phyloP scores from a whole-genome alignment of 2,329 filamentous ascomycete species.

The Trichophyton schoenleinii region DNA sequence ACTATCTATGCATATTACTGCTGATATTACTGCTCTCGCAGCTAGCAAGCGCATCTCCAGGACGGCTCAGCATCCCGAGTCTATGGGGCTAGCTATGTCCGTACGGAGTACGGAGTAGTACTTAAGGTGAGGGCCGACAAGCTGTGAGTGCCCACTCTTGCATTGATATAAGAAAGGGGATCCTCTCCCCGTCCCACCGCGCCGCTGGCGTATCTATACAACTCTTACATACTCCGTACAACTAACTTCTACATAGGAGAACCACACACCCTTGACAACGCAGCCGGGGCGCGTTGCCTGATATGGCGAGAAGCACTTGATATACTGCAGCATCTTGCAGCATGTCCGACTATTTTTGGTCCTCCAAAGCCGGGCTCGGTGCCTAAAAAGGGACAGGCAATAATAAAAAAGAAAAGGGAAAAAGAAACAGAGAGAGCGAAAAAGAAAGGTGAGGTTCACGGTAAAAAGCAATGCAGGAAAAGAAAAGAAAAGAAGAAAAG shows the following conservation, averaged over 20 bases:
- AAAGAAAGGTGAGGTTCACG: constrained; percentile 3
- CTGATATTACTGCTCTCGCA: no score
- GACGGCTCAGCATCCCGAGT: background rate
- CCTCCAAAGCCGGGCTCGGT: constrained; percentile 1
- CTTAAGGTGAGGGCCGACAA: background rate
- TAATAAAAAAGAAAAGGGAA: background rate
- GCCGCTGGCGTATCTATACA: background rate
- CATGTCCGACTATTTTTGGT: constrained; percentile 3
- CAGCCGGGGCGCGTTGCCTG: constrained; percentile 3
- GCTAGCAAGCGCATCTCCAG: no score
- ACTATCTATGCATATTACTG: background rate
- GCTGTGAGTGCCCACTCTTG: background rate
- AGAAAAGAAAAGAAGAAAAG: background rate
- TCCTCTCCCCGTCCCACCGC: constrained; percentile 3
- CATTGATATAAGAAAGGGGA: background rate
- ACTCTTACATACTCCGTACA: background rate
- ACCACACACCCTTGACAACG: background rate
- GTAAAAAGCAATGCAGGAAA: constrained; percentile 5
- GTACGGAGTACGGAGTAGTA: no score
- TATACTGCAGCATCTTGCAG: constrained; percentile 2
- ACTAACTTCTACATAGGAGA: background rate
- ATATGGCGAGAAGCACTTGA: constrained; percentile 3
- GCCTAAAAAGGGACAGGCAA: constrained; percentile 1
- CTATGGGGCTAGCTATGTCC: no score
- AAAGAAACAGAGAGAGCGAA: background rate